Conservation (phyloP, 345 rosid genomes). For the Mangifera indica region DNA sequence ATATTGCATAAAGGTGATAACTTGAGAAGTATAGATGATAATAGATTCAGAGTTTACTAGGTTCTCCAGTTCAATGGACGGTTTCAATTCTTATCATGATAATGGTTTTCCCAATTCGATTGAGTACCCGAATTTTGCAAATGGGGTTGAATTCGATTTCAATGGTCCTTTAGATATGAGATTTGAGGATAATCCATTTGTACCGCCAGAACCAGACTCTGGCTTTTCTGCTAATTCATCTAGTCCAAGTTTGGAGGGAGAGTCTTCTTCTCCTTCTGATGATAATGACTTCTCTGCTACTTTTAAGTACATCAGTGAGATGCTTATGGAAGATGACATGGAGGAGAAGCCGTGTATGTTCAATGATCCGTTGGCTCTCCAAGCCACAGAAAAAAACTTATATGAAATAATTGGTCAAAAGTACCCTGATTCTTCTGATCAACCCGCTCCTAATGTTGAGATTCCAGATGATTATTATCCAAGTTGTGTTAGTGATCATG, state of each 20-base stretch:
- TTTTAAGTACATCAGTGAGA: slow-evolving; percentile 61
- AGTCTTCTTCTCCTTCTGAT: slow-evolving; percentile 42
- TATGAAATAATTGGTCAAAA: slow-evolving; percentile 62
- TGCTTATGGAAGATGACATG: slow-evolving; percentile 80
- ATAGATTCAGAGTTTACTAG: slow-evolving; percentile 4
- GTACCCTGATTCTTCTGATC: slow-evolving; percentile 45
- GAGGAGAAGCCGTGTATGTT: slow-evolving; percentile 60
- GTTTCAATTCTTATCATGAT: slow-evolving; percentile 15
- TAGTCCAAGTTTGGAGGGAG: slow-evolving; percentile 33
- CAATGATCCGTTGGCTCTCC: slow-evolving; percentile 64
- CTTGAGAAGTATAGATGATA: background rate
- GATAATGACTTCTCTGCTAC: slow-evolving; percentile 54
- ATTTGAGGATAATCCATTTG: slow-evolving; percentile 20
- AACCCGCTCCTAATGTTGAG: slow-evolving; percentile 21
- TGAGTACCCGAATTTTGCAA: slow-evolving; percentile 20
- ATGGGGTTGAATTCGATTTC: slow-evolving; percentile 33
- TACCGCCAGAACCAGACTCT: slow-evolving; percentile 26
- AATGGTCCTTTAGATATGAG: slow-evolving; percentile 35
- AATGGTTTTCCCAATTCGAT: slow-evolving; percentile 22
- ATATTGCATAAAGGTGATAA: background rate
- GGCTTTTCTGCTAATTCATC: slow-evolving; percentile 23
- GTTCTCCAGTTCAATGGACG: slow-evolving; percentile 16
- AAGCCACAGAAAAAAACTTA: slow-evolving; percentile 69
- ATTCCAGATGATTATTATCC: slow-evolving; percentile 46
- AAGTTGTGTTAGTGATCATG: slow-evolving; percentile 42